These are phyloP conservation scores for Kokia cookei DNA, from an alignment of 441 rosid species.

Conservation along the genomic window DNA sequence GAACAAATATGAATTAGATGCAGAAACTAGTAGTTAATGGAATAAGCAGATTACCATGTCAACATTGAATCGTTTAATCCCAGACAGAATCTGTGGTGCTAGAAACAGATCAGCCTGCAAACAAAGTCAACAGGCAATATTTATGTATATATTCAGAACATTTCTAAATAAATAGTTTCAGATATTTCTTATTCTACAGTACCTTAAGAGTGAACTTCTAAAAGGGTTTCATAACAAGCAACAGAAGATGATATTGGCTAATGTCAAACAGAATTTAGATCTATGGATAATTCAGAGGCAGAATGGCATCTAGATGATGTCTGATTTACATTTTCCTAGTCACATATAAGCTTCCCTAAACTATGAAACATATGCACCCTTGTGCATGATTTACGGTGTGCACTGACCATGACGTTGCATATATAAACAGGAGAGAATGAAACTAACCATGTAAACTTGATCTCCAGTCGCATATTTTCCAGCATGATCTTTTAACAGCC, in stretches of 20 bases:
- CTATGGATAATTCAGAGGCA: not conserved
- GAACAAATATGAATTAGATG: not conserved
- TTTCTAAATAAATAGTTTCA: not conserved
- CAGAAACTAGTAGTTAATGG: not conserved
- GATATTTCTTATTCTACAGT: not conserved
- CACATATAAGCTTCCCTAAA: not conserved
- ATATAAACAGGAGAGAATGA: not conserved
- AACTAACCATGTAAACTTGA: constrained; percentile 57
- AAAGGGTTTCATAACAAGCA: not conserved
- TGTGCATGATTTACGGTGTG: not conserved
- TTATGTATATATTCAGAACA: not conserved
- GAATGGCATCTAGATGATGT: not conserved
- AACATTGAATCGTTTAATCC: constrained; percentile 44
- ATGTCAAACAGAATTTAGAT: not conserved
- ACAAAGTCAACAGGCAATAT: not conserved
- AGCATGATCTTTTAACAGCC: constrained; percentile 48
- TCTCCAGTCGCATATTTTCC: constrained; percentile 79
- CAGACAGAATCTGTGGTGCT: constrained; percentile 60
- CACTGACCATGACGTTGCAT: not conserved
- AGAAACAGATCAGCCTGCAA: constrained; percentile 81
- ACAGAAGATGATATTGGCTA: not conserved
- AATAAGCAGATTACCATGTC: constrained; percentile 49
- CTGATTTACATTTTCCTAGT: too few species aligned
- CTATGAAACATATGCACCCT: not conserved
- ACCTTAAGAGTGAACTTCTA: not conserved